Evolutionary conservation across 768 basidiomycete species (phyloP).

Genomic region (Leccinum arenicola): DNA sequence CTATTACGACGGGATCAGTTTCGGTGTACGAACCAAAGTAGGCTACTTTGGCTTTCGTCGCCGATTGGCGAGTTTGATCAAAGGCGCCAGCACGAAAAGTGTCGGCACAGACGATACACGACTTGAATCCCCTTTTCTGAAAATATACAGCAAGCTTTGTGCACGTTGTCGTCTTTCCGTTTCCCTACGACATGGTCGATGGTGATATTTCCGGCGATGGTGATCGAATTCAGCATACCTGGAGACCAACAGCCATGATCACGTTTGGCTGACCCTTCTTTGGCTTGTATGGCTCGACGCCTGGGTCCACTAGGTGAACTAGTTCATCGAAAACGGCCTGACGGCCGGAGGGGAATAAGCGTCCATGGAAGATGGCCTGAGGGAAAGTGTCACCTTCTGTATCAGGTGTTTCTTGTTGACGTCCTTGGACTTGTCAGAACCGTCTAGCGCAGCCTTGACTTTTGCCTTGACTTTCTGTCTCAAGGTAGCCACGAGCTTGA

Average conservation of each 20-base stretch:
- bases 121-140: slow-evolving; percentile 94
- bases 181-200: slow-evolving; percentile 57
- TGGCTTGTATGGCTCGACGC: slow-evolving; percentile 93
- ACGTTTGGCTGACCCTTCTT: slow-evolving; percentile 93
- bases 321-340: slow-evolving; percentile 97
- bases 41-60: slow-evolving; percentile 97
- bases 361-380: neutral
- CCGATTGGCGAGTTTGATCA: slow-evolving; percentile 98
- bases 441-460: slow-evolving; percentile 78
- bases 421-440: slow-evolving; percentile 73
- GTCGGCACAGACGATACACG: slow-evolving; percentile 97
- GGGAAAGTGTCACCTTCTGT: slow-evolving; percentile 65
- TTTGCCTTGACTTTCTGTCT: slow-evolving; percentile 89
- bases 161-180: slow-evolving; percentile 98
- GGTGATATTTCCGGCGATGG: neutral
- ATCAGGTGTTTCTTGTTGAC: slow-evolving; percentile 81
- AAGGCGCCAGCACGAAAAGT: slow-evolving; percentile 99
- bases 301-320: slow-evolving; percentile 92
- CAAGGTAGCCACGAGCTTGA: slow-evolving; percentile 86
- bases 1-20: slow-evolving; percentile 94
- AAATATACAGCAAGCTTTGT: slow-evolving; percentile 98
- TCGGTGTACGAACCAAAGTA: slow-evolving; percentile 99
- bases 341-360: slow-evolving; percentile 13
- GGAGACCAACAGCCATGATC: slow-evolving; percentile 96
- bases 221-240: slow-evolving; percentile 48